Evolutionary conservation across 2,329 filamentous ascomycete species (phyloP).

Genomic region (Ceratocystis colombiana): DNA sequence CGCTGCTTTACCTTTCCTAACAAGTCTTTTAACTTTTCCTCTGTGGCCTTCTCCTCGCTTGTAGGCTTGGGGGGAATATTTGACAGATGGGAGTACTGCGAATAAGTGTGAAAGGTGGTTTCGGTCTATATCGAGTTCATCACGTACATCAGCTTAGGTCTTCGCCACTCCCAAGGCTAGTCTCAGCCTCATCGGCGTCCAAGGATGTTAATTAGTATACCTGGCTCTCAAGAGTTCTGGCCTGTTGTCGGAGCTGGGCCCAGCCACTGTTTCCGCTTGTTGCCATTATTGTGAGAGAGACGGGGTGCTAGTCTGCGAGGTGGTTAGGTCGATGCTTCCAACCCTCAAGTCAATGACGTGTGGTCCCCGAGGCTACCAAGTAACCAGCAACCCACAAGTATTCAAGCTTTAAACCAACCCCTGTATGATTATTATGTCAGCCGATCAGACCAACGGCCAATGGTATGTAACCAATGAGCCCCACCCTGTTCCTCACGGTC

Average conservation of each 20-base stretch:
- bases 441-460: constrained; percentile 1
- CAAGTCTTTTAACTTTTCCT: constrained; percentile 72
- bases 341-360: constrained; percentile 21
- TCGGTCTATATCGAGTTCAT: constrained; percentile 54
- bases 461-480: not conserved
- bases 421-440: constrained; percentile 25
- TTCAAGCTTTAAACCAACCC: constrained; percentile 16
- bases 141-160: constrained; percentile 19
- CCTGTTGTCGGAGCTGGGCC: constrained; percentile 90
- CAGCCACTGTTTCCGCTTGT: constrained; percentile 54
- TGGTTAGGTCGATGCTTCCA: constrained; percentile 15
- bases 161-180: constrained; percentile 17
- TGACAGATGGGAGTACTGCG: constrained; percentile 73
- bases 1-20: constrained; percentile 58
- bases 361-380: constrained; percentile 19
- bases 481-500: not conserved
- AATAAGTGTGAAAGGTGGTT: constrained; percentile 71
- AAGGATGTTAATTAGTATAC: constrained; percentile 39
- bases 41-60: constrained; percentile 70
- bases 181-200: not conserved
- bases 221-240: constrained; percentile 78
- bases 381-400: constrained; percentile 17
- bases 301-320: not conserved
- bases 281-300: constrained; percentile 20
- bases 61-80: constrained; percentile 74